Evolutionary conservation across 2,329 filamentous ascomycete genomes (phyloP).

Genomic region (Venturia effusa): DNA sequence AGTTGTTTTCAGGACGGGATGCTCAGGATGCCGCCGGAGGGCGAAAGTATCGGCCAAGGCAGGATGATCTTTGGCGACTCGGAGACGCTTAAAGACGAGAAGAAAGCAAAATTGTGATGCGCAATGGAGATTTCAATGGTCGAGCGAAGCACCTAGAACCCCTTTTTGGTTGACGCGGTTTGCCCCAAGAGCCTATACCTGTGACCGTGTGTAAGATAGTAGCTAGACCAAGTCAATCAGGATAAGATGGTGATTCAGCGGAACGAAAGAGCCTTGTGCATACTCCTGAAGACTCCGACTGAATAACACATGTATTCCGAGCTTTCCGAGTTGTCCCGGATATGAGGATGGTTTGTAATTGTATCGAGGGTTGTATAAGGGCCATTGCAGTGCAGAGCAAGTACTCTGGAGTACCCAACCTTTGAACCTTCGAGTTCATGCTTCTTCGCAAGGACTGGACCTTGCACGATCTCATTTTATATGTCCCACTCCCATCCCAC

Average conservation of each 20-base stretch:
- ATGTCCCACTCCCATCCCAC: not conserved
- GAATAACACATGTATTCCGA: not conserved
- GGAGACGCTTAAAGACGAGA: slow-evolving; percentile 2
- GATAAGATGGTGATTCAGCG: not conserved
- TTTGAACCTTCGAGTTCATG: not conserved
- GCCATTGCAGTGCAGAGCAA: not conserved
- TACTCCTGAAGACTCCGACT: not conserved
- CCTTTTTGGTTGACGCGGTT: not conserved
- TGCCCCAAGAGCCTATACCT: not conserved
- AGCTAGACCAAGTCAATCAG: not conserved
- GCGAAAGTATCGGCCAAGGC: not conserved
- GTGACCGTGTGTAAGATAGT: not conserved
- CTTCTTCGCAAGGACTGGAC: not conserved
- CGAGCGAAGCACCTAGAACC: not conserved
- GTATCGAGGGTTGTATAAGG: not conserved
- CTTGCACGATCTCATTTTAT: not conserved
- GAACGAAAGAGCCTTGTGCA: not conserved
- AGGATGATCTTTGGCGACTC: not conserved
- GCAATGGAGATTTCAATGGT: not conserved
- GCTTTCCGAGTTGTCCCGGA: not conserved
- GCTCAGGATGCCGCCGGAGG: slow-evolving; percentile 17
- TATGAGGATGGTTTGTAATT: not conserved
- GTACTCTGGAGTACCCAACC: not conserved
- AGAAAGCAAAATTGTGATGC: not conserved
- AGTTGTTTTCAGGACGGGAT: slow-evolving; percentile 25